Evolutionary conservation across 1,139 yeast genomes (phyloP), one percentile per base, ranked within the genome.

Genomic region (Nakaseomyces uthaithaninus): DNA sequence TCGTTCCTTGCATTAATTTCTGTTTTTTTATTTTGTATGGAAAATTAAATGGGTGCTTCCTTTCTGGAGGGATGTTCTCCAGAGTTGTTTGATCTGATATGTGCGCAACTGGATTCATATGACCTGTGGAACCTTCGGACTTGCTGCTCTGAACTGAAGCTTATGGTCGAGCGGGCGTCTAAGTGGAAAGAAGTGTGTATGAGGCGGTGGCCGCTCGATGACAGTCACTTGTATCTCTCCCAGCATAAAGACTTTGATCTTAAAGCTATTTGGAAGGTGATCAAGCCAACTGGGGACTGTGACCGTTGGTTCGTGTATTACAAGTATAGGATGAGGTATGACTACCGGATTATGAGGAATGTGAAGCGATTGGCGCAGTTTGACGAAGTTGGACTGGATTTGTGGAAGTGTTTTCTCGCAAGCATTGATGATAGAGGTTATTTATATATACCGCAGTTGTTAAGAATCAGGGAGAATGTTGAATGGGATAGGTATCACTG

Each of bases 251-350:
- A 31, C 5, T 19, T 19, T 19, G 35, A 31, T 20, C 17, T 31
- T 6, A 31, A 31, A n/a, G 25, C 25, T 19, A 19, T 31, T 20
- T 20, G 25, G 35, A 19, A 19, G 20, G 35, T 31, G 4, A 19
- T 31, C 2, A 20, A 17, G 16, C 24, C 24, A 3, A 36, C 40
- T 10, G 20, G 15, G 16, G 42, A 37, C 6, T 31, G 30, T 11
- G 23, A 35, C 8, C 42, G 43, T 23, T 50, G 52, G 53, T 50
- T 50, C 28, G 42, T 47, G 15, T 48, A 45, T 23, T 50, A 38
- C 23, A 35, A 50, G 27, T 42, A 27, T 10, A 40, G 50, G 24
- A 46, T 41, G 37, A 27, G 42, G 24, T 31, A 31, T 20, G 35
- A 31, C 25, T 11, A 31, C 10, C 11, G 35, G 11, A 31, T 31